Evolutionary conservation across 2,329 filamentous ascomycete species (phyloP), one percentile per base, ranked within the genome.

Genomic region (Diplocarpon rosae): DNA sequence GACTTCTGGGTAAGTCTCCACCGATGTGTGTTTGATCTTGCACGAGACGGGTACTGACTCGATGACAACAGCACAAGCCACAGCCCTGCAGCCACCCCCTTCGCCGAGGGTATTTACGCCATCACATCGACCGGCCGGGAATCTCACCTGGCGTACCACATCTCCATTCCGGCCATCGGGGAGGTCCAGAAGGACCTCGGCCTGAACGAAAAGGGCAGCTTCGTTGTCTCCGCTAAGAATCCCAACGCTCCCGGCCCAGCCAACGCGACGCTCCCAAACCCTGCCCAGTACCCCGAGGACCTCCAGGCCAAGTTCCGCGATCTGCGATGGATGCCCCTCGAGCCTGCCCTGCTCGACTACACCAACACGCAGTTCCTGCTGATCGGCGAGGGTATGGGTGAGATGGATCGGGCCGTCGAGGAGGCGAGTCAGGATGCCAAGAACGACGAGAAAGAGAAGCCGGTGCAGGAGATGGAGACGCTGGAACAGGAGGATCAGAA

Each of bases 31-130:
- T 5, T 8, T 39, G 14, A 2, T 3, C 14, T 17, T 9, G 2
- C 14, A 28, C 2, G 3, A 29, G 28, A 7, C 35, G 10, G 17
- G 24, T 11, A 5, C 34, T 45, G 17, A 38, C 14, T 11, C 7
- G n/a, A 11, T n/a, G 15, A 8, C 9, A 32, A 32, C 30, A 76
- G 74, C 12, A 75, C 84, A 37, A 55, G 50, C 11, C 78, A 82
- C 40, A 72, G 69, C 0, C 80, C 85, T 0, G 76, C 83, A 1
- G 81, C 84, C 1, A 80, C 75, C 0, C 84, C 85, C 0, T 70
- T 88, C n/a, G 88, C 80, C 0, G 87, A 94, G 61, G 89, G 88
- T 0, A 78, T 94, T 0, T 95, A 95, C 56, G 83, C 82, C 0
- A 79, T 95, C 42, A 86, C 82, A 0, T 77, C 74, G 2, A 85